Conservation (phyloP, 805 yeast genomes). For the Grigorovia yakushimaensis region DNA sequence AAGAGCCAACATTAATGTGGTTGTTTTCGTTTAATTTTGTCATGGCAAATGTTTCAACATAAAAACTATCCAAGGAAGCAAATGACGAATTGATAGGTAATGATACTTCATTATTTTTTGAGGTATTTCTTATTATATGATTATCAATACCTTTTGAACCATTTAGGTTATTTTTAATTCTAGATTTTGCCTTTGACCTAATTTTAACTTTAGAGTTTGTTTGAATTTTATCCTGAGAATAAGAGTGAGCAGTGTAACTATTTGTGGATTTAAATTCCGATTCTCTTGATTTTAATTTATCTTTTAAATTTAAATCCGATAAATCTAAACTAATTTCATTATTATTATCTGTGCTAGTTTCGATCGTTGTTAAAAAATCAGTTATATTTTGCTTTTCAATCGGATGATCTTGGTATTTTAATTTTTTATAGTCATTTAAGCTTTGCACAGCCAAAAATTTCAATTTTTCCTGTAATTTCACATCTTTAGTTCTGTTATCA, state of each 20-base stretch:
- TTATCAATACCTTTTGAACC: constrained; percentile 1
- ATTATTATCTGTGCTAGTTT: not conserved
- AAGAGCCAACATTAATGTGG: not conserved
- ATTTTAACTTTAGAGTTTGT: no score
- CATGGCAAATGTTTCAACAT: constrained; percentile 42
- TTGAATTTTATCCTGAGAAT: not conserved
- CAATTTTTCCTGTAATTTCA: constrained; percentile 11
- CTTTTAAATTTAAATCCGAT: not conserved
- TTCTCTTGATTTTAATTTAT: not conserved
- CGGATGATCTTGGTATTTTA: not conserved
- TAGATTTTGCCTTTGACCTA: not conserved
- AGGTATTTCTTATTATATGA: constrained; percentile 28
- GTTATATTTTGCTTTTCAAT: not conserved
- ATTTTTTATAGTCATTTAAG: not conserved
- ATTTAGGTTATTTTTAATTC: constrained; percentile 1
- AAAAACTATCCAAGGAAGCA: constrained; percentile 60
- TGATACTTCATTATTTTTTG: constrained; percentile 32
- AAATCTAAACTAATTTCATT: not conserved
- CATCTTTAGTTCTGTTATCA: constrained; percentile 12
- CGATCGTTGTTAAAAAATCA: not conserved
- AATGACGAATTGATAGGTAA: constrained; percentile 64
- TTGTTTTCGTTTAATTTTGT: constrained; percentile 8
- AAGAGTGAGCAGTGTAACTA: not conserved
- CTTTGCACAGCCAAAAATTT: constrained; percentile 10
- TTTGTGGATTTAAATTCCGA: not conserved